Base-by-base conservation (phyloP, 2,329 filamentous ascomycete species). In the Fusarium metavorans region DNA sequence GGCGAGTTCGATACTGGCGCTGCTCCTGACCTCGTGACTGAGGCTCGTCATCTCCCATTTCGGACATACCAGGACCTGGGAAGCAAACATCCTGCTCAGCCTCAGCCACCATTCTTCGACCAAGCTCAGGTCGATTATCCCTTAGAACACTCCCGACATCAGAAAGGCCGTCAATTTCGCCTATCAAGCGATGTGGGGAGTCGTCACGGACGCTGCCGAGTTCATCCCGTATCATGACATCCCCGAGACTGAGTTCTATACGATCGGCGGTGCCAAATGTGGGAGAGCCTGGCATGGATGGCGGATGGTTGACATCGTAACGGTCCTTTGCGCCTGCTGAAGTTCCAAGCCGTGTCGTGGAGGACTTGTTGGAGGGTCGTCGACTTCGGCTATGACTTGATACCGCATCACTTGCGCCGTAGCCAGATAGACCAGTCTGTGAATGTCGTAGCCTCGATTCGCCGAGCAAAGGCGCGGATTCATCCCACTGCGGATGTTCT, bases 61-160 rank as follows among this genome's bases (percentile, higher is more conserved):
- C 95, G 0, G 94, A 97, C 83, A 95, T 83, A 32, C 79, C 82
- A 10, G 80, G 91, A 64, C 93, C 91, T 0, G 95, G 96, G 78
- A 98, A 98, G 84, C 97, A 98, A 1, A 98, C 95, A 83, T 98
- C 97, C 74, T 94, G 94, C 78, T 97, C 91, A 0, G 92, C 94
- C 13, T 92, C 88, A 14, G 92, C 82, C 14, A 88, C 87, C 74
- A 91, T 87, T 41, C 92, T 88, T 58, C 81, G 77, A 7, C 70
- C 71, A 20, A 76, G 62, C 13, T 82, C 79, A 4, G 81, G 74
- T 23, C 82, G 78, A 32, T 76, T 80, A 32, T 81, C 80, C 23
- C 78, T 73, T 23, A 76, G 64, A 4, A 63, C 66, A 6, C 68
- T 75, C 9, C 75, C 80, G 5, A 76, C 65, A 9, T 82, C 81